Conservation (phyloP, 108 stramenopile genomes). For the Epipyxis sp. region DNA sequence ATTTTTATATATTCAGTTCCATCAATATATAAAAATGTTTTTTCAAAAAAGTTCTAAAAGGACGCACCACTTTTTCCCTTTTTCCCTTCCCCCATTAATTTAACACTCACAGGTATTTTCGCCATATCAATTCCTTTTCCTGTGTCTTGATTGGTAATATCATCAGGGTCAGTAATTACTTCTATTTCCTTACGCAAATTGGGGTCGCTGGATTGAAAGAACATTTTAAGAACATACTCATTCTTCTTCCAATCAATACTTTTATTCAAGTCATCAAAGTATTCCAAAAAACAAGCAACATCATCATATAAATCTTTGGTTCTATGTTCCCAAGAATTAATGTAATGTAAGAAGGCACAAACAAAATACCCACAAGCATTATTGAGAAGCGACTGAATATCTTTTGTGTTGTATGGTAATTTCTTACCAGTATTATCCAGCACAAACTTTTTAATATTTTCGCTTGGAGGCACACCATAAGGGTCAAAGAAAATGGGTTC, state of each 20-base stretch:
- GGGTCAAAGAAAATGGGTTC: background rate
- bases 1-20: too few species aligned
- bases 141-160: too few species aligned
- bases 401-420: background rate
- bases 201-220: background rate
- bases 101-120: too few species aligned
- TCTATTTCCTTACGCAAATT: background rate
- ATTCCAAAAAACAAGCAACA: background rate
- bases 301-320: background rate
- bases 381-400: background rate
- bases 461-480: background rate
- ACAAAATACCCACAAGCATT: background rate
- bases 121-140: too few species aligned
- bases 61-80: too few species aligned
- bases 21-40: too few species aligned
- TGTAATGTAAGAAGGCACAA: background rate
- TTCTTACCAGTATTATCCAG: background rate
- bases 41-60: too few species aligned
- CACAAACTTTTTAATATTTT: background rate
- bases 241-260: background rate
- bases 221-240: slow-evolving; percentile 9
- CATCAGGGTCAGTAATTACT: background rate
- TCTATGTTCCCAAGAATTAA: background rate
- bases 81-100: too few species aligned
- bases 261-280: background rate